Evolutionary conservation across 176 grass and related monocot species (phyloP).

Genomic region (Rhynchospora tenuis): DNA sequence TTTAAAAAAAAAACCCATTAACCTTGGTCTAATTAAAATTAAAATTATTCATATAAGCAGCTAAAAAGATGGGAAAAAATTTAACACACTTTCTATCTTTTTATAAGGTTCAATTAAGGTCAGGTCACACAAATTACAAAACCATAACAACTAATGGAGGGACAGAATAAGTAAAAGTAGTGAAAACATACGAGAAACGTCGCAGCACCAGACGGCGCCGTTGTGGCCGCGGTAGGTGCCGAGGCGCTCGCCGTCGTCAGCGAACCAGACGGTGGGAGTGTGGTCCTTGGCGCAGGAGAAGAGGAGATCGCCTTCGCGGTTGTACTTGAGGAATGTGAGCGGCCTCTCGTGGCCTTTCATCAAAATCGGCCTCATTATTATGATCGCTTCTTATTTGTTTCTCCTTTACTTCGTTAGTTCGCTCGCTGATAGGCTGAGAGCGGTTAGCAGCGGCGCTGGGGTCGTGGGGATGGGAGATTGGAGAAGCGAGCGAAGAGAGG

Average conservation of each 20-base stretch:
- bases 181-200: conserved; percentile 44
- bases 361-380: conserved; percentile 74
- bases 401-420: background rate
- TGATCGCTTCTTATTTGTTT: background rate
- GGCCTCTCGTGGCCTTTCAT: conserved; percentile 97
- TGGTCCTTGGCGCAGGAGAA: conserved; percentile 98
- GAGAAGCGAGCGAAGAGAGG: background rate
- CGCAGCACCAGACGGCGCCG: conserved; percentile 89
- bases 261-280: conserved; percentile 78
- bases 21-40: background rate
- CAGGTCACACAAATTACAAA: background rate
- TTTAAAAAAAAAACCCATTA: too few relatives aligned
- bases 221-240: conserved; percentile 97
- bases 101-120: background rate
- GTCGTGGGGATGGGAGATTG: background rate
- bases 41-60: background rate
- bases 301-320: conserved; percentile 83
- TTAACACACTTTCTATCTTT: too few relatives aligned
- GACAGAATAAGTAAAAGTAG: background rate
- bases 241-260: conserved; percentile 71
- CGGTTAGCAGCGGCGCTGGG: background rate
- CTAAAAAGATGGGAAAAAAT: background rate
- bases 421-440: too few relatives aligned
- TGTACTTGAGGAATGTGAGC: conserved; percentile 87
- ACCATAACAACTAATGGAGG: too few relatives aligned